phyloP scores from a whole-genome alignment of 2,329 filamentous ascomycete genomes.

The Venturia oleaginea region DNA sequence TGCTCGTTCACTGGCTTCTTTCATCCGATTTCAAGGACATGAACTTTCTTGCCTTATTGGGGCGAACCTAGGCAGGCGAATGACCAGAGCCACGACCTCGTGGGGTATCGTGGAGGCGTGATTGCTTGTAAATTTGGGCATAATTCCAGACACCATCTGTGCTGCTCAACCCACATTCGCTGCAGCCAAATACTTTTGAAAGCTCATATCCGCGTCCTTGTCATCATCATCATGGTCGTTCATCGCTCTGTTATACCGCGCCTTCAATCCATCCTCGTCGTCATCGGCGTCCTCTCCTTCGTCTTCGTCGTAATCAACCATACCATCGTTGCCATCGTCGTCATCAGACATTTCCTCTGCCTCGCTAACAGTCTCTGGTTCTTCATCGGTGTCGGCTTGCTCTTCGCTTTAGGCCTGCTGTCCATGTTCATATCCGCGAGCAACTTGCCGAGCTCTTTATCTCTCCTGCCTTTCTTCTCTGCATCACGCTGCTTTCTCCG shows the following conservation, averaged over 20 bases:
- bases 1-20: not conserved
- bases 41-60: not conserved
- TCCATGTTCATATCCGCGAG: slow-evolving; percentile 83
- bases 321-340: slow-evolving; percentile 35
- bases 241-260: slow-evolving; percentile 69
- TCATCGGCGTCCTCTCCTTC: slow-evolving; percentile 51
- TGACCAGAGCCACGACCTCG: not conserved
- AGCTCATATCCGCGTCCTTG: slow-evolving; percentile 7
- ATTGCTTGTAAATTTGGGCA: not conserved
- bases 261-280: slow-evolving; percentile 53
- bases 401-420: slow-evolving; percentile 23
- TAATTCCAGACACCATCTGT: not conserved
- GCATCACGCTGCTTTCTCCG: slow-evolving; percentile 67
- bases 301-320: slow-evolving; percentile 37
- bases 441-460: slow-evolving; percentile 80
- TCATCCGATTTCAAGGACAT: not conserved
- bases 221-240: slow-evolving; percentile 32
- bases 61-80: not conserved
- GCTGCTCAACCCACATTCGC: slow-evolving; percentile 10
- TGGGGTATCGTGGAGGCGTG: not conserved
- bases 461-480: slow-evolving; percentile 59
- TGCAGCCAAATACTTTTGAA: slow-evolving; percentile 11
- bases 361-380: slow-evolving; percentile 44
- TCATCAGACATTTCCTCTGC: slow-evolving; percentile 42
- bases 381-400: slow-evolving; percentile 30